Percentiles rank a stretch among this genome's conserved stretches.
phyloP scores from a whole-genome alignment of 2,329 filamentous ascomycete species.

The Trichoderma simmonsii region DNA sequence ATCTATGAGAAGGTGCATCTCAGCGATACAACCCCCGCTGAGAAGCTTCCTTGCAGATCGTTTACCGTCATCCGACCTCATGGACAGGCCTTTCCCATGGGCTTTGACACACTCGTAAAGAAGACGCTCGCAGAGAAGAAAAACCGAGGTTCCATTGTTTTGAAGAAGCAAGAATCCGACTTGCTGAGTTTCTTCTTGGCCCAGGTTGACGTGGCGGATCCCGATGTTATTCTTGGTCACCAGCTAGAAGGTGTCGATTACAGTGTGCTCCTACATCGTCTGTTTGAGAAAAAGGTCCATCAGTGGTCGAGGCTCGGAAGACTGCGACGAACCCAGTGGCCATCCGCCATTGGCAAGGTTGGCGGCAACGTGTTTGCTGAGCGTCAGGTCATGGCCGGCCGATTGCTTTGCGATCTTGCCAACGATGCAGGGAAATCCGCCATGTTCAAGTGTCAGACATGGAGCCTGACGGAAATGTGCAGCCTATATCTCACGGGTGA shows the following conservation, averaged over 20 bases:
- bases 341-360: slow-evolving; percentile 77
- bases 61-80: slow-evolving; percentile 89
- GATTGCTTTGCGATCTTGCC: slow-evolving; percentile 86
- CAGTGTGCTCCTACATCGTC: slow-evolving; percentile 79
- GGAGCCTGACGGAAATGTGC: slow-evolving; percentile 98
- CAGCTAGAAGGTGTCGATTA: slow-evolving; percentile 97
- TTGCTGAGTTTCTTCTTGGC: slow-evolving; percentile 87
- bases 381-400: slow-evolving; percentile 81
- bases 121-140: slow-evolving; percentile 56
- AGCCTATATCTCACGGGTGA: slow-evolving; percentile 76
- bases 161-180: slow-evolving; percentile 80
- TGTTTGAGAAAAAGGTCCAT: slow-evolving; percentile 86
- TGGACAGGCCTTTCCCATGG: slow-evolving; percentile 72
- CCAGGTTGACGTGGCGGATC: slow-evolving; percentile 81
- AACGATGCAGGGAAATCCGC: slow-evolving; percentile 97
- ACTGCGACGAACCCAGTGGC: slow-evolving; percentile 81
- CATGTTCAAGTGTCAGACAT: slow-evolving; percentile 96
- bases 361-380: slow-evolving; percentile 92
- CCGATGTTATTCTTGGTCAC: slow-evolving; percentile 90
- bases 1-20: slow-evolving; percentile 89
- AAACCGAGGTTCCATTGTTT: slow-evolving; percentile 71
- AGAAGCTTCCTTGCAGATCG: slow-evolving; percentile 82
- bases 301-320: slow-evolving; percentile 94
- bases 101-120: slow-evolving; percentile 75
- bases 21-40: slow-evolving; percentile 81